phyloP scores from a whole-genome alignment of 2,329 filamentous ascomycete species.

The Sporothrix variecibatus region DNA sequence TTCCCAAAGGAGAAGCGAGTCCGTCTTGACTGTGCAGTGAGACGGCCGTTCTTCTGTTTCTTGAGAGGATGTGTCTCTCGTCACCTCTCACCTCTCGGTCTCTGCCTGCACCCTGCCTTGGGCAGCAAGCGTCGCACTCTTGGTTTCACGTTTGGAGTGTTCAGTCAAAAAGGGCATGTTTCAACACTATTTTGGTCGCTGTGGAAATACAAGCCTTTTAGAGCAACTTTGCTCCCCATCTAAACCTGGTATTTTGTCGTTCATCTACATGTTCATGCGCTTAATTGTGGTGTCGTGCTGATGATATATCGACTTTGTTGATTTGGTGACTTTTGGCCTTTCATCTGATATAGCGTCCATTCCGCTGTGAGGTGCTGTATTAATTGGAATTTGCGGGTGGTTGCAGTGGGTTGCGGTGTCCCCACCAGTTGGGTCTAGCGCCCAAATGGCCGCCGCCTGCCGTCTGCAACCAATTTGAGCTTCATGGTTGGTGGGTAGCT shows the following conservation, averaged over 20 bases:
- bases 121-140: not conserved
- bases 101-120: not conserved
- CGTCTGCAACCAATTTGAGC: not conserved
- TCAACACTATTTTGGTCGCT: not conserved
- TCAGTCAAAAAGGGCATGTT: not conserved
- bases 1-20: not conserved
- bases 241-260: no score
- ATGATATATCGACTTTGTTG: not conserved
- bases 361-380: not conserved
- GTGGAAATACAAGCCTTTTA: not conserved
- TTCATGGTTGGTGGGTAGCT: conserved; percentile 17
- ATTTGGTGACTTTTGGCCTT: not conserved
- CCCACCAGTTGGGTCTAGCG: conserved; percentile 3
- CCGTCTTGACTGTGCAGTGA: not conserved
- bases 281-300: not conserved
- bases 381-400: conserved; percentile 14
- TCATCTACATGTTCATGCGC: conserved; percentile 7
- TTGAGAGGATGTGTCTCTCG: not conserved
- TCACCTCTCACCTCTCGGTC: not conserved
- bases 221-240: not conserved
- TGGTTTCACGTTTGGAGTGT: conserved; percentile 1
- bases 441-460: not conserved
- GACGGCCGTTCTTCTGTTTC: not conserved
- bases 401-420: not conserved
- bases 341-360: not conserved